phyloP scores from a whole-genome alignment of 2,329 filamentous ascomycete species.

The Penicillium hesseltinei region DNA sequence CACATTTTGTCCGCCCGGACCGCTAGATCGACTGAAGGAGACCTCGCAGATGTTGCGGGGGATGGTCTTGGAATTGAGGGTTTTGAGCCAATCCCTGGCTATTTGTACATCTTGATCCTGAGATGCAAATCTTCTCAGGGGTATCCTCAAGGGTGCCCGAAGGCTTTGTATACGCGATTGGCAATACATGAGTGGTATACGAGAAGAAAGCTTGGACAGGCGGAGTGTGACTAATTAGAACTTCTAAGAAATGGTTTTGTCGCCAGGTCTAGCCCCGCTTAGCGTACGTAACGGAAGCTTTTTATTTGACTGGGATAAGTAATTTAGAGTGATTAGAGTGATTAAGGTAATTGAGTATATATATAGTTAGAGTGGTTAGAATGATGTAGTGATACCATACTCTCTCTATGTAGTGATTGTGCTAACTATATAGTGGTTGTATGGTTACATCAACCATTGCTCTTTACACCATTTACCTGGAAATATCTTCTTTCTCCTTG shows the following conservation, averaged over 20 bases:
- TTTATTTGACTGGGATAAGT: background rate
- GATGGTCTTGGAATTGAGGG: constrained; percentile 54
- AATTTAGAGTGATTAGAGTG: background rate
- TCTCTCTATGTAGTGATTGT: background rate
- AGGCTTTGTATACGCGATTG: constrained; percentile 10
- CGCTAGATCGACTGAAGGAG: constrained; percentile 63
- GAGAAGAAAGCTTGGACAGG: background rate
- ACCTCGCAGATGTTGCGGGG: constrained; percentile 57
- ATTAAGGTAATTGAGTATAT: background rate
- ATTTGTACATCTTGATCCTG: constrained; percentile 28
- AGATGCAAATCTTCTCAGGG: constrained; percentile 29
- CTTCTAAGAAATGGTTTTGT: background rate
- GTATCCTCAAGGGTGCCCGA: constrained; percentile 15
- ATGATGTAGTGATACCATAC: background rate
- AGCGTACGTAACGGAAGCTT: background rate
- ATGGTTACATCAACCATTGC: background rate
- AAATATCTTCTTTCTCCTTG: background rate
- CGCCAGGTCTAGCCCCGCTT: constrained; percentile 7
- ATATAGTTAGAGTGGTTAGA: background rate
- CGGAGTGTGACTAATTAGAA: constrained; percentile 16
- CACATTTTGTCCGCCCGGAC: constrained; percentile 66
- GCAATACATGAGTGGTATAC: background rate
- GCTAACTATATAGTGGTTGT: too few relatives aligned
- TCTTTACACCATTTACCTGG: background rate
- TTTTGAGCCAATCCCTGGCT: constrained; percentile 58